Base-by-base conservation (phyloP, 441 rosid species). In the Sinapis alba region DNA sequence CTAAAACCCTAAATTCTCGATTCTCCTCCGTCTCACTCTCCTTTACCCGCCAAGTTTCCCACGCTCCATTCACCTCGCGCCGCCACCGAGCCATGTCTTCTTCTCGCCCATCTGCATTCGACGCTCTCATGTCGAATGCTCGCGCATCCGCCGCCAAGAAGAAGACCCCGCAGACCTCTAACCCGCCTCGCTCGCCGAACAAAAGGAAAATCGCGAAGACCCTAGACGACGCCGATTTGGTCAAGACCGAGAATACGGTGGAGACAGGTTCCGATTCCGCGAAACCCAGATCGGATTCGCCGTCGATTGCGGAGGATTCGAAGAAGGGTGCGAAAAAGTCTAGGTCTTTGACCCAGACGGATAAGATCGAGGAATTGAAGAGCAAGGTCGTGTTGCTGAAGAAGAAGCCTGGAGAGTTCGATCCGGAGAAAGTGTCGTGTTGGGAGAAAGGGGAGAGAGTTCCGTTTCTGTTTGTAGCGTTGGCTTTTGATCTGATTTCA, bases 381-480 rank as follows among this genome's bases (percentile, higher is more conserved):
- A 78, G 83, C 30, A 89, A 86, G 74, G 81, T 90, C 43, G 83
- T 65, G 26, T 65, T 74, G 70, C 51, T 93, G 85, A 95, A 87
- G 88, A 86, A 84, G 85, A 86, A 87, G 82, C 81, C 92, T 0
- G 79, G 71, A 4, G 93, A 91, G 28, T 93, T 91, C 66, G 79
- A 84, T 43, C 90, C 98, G 2, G 72, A 80, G 36, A 75, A 16
- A 66, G 81, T 88, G 67, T 87, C 86, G 13, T 79, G 75, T 69
- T 96, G 96, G 98, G 89, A 69, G 78, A 85, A 84, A 20, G 90
- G 88, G n/a, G 93, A 91, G 80, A 87, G 84, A 67, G 97, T 96
- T 70, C 97, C 98, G 32, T 96, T 96, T 74, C 45, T 89, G 62
- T 93, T 95, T 77, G 67, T 90, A 20, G 79, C 86, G 4, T 53